These are phyloP conservation scores for Cryptomeria japonica DNA, from an alignment of 75 land plant species.

Conservation along the genomic window DNA sequence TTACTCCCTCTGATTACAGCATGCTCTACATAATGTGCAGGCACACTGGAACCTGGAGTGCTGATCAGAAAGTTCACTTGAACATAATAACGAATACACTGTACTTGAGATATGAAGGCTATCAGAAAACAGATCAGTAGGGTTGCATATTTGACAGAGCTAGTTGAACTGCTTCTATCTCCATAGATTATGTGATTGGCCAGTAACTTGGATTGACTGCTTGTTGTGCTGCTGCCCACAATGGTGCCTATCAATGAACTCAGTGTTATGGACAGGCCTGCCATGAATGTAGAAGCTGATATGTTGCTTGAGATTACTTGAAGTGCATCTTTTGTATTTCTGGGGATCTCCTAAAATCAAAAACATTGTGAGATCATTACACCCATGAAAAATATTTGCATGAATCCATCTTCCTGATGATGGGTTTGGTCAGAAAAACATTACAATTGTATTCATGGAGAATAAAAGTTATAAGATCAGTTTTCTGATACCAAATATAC, in stretches of 20 bases:
- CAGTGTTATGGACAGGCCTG: slow-evolving; percentile 62
- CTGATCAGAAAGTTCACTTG: slow-evolving; percentile 71
- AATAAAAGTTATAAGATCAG: no score
- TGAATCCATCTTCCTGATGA: no score
- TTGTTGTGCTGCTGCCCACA: slow-evolving; percentile 25
- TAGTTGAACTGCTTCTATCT: background rate
- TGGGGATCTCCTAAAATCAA: slow-evolving; percentile 33
- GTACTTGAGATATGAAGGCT: slow-evolving; percentile 73
- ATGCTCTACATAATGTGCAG: slow-evolving; percentile 51
- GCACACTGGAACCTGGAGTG: slow-evolving; percentile 30
- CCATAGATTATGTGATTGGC: slow-evolving; percentile 15
- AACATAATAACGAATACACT: slow-evolving; percentile 70
- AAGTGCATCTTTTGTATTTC: slow-evolving; percentile 37
- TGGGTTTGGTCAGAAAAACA: no score
- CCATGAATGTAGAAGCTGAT: slow-evolving; percentile 67
- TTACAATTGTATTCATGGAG: no score
- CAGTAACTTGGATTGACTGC: background rate
- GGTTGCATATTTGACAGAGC: slow-evolving; percentile 38
- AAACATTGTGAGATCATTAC: no score
- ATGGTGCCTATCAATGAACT: slow-evolving; percentile 74
- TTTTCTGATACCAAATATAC: no score
- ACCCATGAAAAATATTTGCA: no score
- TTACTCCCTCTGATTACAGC: slow-evolving; percentile 60
- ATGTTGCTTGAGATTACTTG: slow-evolving; percentile 53
- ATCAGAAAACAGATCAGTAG: slow-evolving; percentile 67